Evolutionary conservation across 2,329 filamentous ascomycete species (phyloP), one percentile per base, ranked within the genome.

Genomic region (Fulvia fulva): DNA sequence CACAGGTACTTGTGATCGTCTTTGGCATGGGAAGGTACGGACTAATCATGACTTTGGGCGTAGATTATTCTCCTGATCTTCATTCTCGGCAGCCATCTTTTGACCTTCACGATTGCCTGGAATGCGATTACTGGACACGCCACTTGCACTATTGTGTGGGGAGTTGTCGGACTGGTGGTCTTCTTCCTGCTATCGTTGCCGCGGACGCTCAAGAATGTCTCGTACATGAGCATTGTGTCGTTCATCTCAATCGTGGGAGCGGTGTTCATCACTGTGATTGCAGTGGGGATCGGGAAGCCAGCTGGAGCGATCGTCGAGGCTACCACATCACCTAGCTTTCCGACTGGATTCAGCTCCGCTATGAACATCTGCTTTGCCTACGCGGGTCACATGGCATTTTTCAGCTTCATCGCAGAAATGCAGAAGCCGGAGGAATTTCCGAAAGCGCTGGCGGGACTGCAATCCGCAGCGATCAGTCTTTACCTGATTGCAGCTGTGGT

Each of bases 311-410:
- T 53, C 16, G 26, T 49, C 3, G 55, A 50, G 12, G 21, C 44
- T 11, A 57, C 55, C 6, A 45, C 25, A 8, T 37, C 49, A 9
- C 44, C 61, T 19, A 61, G 44, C 14, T 70, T 88, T 44, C 75
- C 77, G 47, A 76, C 81, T 32, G 83, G 76, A 21, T 86, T 88
- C 67, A 77, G 83, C 14, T 80, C 82, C 26, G 80, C 87, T 43
- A 80, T 79, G 68, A 89, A 90, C 74, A 89, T 90, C 53, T 80
- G 88, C 57, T 86, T 91, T 62, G 86, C 88, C 56, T 90, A 61
- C 68, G 76, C 74, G 53, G 85, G 85, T 28, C 85, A 88, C 68
- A 83, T 85, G 22, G 83, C 83, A 55, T 88, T 87, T 75, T 87
- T 88, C 72, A 79, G 77, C 58, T 81, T 89, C 68, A 83, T 86